Base-by-base conservation (phyloP, 148 eudicot species). In the Spergularia bocconei region DNA sequence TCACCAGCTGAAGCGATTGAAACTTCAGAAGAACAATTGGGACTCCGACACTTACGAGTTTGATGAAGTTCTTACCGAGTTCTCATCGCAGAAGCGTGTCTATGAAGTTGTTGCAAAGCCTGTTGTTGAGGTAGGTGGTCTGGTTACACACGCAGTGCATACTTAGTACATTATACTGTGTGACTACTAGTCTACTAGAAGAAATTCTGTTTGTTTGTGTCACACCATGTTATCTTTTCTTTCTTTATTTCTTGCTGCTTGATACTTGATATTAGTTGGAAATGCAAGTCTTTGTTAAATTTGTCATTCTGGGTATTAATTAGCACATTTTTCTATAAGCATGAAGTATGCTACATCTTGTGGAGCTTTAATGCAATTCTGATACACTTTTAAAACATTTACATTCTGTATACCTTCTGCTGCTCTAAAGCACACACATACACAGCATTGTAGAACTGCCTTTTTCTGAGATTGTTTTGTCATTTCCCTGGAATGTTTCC, bases 101-200 rank as follows among this genome's bases (percentile, higher is more conserved):
- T 92, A 96, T 68, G 99, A 96, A 91, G 97, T 96, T 80, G 98
- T 96, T 80, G 99, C 99, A 63, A 96, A 92, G 84, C 99, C 99
- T 70, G 98, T 92, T 75, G 99, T 96, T 74, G 99, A 96, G 99
- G 99, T 96, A 53, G 47, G 88, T 79, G 53, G 38, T 68, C 21
- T 74, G 51, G 19, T 19, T 16, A 57, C 57, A 59, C 60, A 21
- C 63, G 33, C n/a, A 7, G 63, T 61, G 62, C 72, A 44, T 61
- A 33, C 50, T 23, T 69, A 20, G 52, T 11, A 5, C 67, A 33
- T 65, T 48, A 63, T 41, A 29, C 14, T 50, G 50, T 56, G 51
- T 21, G 0, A 51, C 10, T 44, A 6, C 8, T 41, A 7, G 6
- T 41, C 44, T 41, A 41, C 36, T 44, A 44, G 48, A 6, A 44